phyloP scores from a whole-genome alignment of 176 grass and related monocot genomes.

The Miscanthus lutarioriparius region DNA sequence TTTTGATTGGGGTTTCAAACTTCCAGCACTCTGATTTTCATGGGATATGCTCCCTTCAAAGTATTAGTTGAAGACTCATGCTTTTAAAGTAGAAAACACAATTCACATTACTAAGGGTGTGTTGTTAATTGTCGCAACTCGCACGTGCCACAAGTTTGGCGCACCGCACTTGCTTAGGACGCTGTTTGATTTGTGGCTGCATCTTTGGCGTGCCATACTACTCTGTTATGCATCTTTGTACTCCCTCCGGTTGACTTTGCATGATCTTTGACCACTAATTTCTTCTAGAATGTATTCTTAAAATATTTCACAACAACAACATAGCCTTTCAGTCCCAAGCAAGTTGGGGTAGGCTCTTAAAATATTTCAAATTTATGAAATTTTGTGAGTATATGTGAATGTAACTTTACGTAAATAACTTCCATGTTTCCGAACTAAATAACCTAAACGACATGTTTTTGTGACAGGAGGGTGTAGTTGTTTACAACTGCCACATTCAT shows the following conservation, averaged over 20 bases:
- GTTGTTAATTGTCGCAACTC: neutral
- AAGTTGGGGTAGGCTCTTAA: no score
- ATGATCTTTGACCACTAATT: neutral
- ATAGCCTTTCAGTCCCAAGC: no score
- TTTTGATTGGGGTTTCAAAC: neutral
- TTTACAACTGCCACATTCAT: neutral
- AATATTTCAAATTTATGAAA: neutral
- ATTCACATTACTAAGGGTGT: neutral
- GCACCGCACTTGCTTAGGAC: neutral
- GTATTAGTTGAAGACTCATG: neutral
- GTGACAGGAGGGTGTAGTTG: neutral
- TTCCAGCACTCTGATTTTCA: neutral
- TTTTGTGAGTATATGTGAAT: neutral
- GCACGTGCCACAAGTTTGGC: neutral
- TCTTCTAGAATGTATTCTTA: neutral
- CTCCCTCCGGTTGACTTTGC: neutral
- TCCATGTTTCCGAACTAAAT: neutral
- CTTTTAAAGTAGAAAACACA: neutral
- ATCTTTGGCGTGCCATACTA: neutral
- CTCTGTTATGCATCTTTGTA: neutral
- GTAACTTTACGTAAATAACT: neutral
- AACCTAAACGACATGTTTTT: neutral
- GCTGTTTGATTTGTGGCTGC: neutral
- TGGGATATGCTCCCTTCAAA: neutral
- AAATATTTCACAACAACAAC: neutral